Evolutionary conservation across 1,284 basidiomycete genomes (phyloP).

Genomic region (Moesziomyces sp.): DNA sequence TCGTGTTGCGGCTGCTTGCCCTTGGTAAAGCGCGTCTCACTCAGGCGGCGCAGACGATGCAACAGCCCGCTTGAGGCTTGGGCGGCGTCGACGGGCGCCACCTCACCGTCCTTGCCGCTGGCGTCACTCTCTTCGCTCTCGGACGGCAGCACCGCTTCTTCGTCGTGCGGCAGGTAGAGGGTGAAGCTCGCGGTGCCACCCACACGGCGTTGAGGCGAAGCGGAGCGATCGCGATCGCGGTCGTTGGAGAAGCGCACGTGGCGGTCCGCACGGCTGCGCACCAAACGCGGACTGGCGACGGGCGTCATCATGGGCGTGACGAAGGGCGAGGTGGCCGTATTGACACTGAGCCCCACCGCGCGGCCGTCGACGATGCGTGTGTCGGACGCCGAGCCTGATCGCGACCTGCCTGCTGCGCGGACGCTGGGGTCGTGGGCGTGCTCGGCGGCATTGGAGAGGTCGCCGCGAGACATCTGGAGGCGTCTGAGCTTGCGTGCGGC

Average conservation of each 20-base stretch:
- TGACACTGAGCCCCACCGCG: slow-evolving; percentile 38
- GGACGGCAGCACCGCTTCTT: slow-evolving; percentile 25
- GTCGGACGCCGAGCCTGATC: slow-evolving; percentile 11
- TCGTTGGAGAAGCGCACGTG: slow-evolving; percentile 29
- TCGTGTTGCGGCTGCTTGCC: not conserved
- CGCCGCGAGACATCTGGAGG: slow-evolving; percentile 56
- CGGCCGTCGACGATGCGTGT: slow-evolving; percentile 26
- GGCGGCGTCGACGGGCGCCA: slow-evolving; percentile 4
- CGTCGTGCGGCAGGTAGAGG: slow-evolving; percentile 33
- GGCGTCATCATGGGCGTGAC: slow-evolving; percentile 38
- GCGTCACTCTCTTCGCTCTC: slow-evolving; percentile 47
- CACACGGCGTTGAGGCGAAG: slow-evolving; percentile 18
- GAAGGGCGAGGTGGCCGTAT: slow-evolving; percentile 17
- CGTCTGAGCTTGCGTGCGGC: slow-evolving; percentile 51
- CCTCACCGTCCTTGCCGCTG: slow-evolving; percentile 53
- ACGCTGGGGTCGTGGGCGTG: slow-evolving; percentile 13
- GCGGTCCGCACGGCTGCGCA: slow-evolving; percentile 15
- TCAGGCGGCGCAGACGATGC: slow-evolving; percentile 25
- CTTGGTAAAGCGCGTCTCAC: slow-evolving; percentile 19
- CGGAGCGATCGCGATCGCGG: slow-evolving; percentile 3
- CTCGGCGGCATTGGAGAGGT: slow-evolving; percentile 34
- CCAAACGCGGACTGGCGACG: slow-evolving; percentile 20
- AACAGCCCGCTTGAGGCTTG: slow-evolving; percentile 7
- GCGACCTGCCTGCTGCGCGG: slow-evolving; percentile 1
- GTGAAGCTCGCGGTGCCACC: slow-evolving; percentile 41